A percentile compares a stretch with the other conserved stretches of the same genome.
phyloP scores from a whole-genome alignment of 257 asterid species.

The Scutellaria galericulata region DNA sequence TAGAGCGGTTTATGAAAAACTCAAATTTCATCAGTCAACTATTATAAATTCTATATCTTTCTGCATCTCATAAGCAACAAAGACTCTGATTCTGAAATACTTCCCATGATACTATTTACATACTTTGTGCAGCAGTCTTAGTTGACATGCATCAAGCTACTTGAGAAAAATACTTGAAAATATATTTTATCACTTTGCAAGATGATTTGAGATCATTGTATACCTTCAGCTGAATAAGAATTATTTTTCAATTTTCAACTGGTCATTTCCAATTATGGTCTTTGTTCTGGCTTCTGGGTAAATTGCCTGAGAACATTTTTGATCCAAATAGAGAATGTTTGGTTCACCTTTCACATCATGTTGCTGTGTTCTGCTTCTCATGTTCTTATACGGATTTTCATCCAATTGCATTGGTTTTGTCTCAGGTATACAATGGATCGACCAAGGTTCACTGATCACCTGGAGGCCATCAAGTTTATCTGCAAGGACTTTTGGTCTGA shows the following conservation, averaged over 20 bases:
- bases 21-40: no score
- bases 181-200: not conserved
- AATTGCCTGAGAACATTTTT: not conserved
- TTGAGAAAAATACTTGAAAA: not conserved
- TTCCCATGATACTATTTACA: not conserved
- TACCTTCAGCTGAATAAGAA: not conserved
- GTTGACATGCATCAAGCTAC: slow-evolving; percentile 5
- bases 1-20: no score
- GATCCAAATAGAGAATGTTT: slow-evolving; percentile 9
- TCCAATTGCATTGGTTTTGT: slow-evolving; percentile 20
- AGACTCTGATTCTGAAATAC: slow-evolving; percentile 5
- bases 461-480: slow-evolving; percentile 94
- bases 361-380: slow-evolving; percentile 2
- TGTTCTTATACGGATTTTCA: slow-evolving; percentile 12
- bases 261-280: slow-evolving; percentile 10
- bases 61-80: not conserved
- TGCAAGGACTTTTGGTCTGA: slow-evolving; percentile 99
- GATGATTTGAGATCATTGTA: not conserved
- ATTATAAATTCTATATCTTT: not conserved
- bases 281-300: not conserved
- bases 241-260: not conserved
- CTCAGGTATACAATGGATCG: slow-evolving; percentile 89
- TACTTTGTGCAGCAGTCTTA: not conserved
- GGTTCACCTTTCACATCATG: not conserved
- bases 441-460: slow-evolving; percentile 92